Conservation (phyloP, 75 land plant species). For the Adiantum capillusveneris region DNA sequence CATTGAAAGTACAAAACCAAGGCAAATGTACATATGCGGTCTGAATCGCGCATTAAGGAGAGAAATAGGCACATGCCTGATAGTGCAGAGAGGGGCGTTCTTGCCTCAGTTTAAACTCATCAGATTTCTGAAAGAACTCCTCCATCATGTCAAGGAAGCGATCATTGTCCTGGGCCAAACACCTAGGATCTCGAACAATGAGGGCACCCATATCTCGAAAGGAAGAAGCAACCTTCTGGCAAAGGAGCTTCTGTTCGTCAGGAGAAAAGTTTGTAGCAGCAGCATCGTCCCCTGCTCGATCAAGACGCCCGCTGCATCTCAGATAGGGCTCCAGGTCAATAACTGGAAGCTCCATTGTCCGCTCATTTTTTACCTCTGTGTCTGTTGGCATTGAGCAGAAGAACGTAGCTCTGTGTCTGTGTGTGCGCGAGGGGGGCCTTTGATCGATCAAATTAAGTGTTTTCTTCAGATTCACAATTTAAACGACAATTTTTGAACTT, state of each 20-base stretch:
- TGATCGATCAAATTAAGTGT: no score
- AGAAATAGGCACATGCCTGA: conserved; percentile 74
- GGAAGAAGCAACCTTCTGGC: conserved; percentile 45
- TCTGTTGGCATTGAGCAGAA: no score
- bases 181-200: conserved; percentile 86
- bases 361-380: no score
- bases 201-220: conserved; percentile 83
- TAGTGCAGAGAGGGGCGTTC: conserved; percentile 81
- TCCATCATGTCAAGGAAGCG: conserved; percentile 97
- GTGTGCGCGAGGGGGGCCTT: no score
- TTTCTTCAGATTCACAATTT: no score
- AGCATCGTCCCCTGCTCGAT: conserved; percentile 3
- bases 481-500: no score
- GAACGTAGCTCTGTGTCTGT: no score
- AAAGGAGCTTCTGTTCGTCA: conserved; percentile 22
- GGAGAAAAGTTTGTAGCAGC: neutral
- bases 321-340: conserved; percentile 72
- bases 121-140: conserved; percentile 51
- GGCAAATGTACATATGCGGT: no score
- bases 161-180: conserved; percentile 78
- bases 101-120: conserved; percentile 65
- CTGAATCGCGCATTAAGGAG: no score
- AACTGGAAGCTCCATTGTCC: conserved; percentile 73
- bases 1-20: no score
- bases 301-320: conserved; percentile 1